Base-by-base conservation (phyloP, 23 red algal genomes). In the Agarophyton chilense region DNA sequence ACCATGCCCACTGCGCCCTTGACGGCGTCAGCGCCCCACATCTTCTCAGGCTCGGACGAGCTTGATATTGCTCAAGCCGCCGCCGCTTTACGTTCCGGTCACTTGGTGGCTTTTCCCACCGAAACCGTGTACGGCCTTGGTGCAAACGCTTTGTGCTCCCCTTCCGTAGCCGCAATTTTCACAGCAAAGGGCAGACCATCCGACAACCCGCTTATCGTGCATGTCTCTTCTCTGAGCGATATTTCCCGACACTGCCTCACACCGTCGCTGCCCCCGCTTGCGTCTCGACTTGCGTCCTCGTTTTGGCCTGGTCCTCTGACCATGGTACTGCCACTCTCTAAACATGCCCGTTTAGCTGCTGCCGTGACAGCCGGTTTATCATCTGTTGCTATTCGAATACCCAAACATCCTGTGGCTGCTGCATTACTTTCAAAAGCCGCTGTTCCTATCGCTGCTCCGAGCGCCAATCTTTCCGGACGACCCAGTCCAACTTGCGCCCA, bases 101-200 rank as follows among this genome's bases (percentile, higher is more conserved):
- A 78, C 25, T 52, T 93, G 21, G 77, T 98, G 25, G 95, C 95
- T 18, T 98, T 98, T 75, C 95, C 95, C 57, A 98, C 95, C 2
- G 95, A 98, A 60, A 94, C 95, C 16, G 95, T 98, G 19, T 98
- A 98, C 74, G 95, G 95, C 7, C 89, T 98, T 1, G 95, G 95
- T 52, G 95, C 95, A 25, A 86, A 98, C 65, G 95, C 95, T 35
- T 57, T 84, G 14, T 56, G 81, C 66, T 28, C 92, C 52, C 14
- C 87, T 6, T 84, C 95, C 22, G 95, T 94, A 51, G 52, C 26
- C 0, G n/a, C 54, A 4, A 88, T 98, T 41, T 98, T 93, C 50
- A 22, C 39, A 25, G 95, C 95, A 41, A 98, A 98, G 77, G 52
- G 72, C 21, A 66, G 95, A 45, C 95, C 95, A 0, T 66, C 87